phyloP scores from a whole-genome alignment of 169 alveolate genomes.

The Plasmodium billcollinsi region DNA sequence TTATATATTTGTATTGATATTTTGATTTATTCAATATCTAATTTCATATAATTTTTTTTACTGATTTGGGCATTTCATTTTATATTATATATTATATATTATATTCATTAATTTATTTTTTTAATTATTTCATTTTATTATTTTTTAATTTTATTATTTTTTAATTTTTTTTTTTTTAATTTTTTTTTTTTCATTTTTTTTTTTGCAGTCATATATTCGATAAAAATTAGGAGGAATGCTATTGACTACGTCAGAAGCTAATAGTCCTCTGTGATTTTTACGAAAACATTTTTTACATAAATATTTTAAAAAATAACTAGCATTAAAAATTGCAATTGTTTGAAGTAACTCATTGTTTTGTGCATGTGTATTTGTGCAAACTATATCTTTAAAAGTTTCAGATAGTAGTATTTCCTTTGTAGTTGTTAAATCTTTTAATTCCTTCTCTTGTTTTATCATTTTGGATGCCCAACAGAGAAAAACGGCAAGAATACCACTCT shows the following conservation, averaged over 20 bases:
- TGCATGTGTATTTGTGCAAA: slow-evolving; percentile 84
- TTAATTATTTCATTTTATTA: no score
- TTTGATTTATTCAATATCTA: no score
- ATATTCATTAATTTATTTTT: no score
- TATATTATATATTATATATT: no score
- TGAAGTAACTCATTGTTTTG: slow-evolving; percentile 76
- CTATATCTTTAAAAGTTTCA: slow-evolving; percentile 92
- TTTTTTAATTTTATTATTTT: background rate
- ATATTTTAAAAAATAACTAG: slow-evolving; percentile 68
- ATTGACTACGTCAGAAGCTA: slow-evolving; percentile 79
- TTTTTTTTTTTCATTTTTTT: background rate
- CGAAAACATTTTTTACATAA: slow-evolving; percentile 76
- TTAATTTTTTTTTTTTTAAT: background rate
- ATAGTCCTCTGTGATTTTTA: slow-evolving; percentile 70
- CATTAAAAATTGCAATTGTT: slow-evolving; percentile 70
- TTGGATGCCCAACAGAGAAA: slow-evolving; percentile 83
- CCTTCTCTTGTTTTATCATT: slow-evolving; percentile 10
- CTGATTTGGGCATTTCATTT: no score
- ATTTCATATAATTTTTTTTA: no score
- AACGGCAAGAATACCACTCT: slow-evolving; percentile 87
- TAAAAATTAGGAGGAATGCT: slow-evolving; percentile 75
- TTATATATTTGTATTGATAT: no score
- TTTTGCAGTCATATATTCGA: slow-evolving; percentile 1
- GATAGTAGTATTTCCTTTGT: slow-evolving; percentile 76
- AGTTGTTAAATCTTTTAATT: no score